phyloP scores from a whole-genome alignment of 2,329 filamentous ascomycete species.

The Lasiodiplodia hormozganensis region DNA sequence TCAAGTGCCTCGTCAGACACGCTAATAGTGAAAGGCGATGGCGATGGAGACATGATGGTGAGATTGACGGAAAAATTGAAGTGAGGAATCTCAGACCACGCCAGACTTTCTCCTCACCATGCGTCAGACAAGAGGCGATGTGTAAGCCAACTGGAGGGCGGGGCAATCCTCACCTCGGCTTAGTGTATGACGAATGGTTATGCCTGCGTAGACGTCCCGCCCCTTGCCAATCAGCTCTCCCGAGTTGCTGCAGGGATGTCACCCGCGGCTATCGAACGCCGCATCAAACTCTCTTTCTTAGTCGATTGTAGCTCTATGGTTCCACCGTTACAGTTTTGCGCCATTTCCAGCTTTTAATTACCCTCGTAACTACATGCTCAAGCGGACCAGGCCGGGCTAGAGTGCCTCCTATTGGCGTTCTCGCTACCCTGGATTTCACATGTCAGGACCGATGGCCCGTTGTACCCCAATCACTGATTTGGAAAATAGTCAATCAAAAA shows the following conservation, averaged over 20 bases:
- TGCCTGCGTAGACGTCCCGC: background rate
- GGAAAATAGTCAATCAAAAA: background rate
- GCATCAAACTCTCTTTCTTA: background rate
- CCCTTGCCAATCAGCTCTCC: conserved; percentile 3
- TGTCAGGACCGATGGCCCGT: background rate
- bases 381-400: background rate
- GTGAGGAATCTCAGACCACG: background rate
- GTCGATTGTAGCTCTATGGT: background rate
- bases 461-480: background rate
- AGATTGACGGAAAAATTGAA: background rate
- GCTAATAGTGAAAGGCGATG: conserved; percentile 48
- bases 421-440: too few species aligned
- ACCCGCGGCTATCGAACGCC: background rate
- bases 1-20: conserved; percentile 61
- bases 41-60: conserved; percentile 6
- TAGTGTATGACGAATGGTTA: background rate
- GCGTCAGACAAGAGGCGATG: background rate
- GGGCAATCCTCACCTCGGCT: background rate
- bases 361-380: background rate
- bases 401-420: background rate
- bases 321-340: background rate
- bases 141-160: background rate
- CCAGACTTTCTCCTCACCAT: background rate
- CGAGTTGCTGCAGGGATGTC: background rate
- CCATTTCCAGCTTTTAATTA: background rate